phyloP scores from a whole-genome alignment of 1,139 yeast genomes.

The Pichia sp. region DNA sequence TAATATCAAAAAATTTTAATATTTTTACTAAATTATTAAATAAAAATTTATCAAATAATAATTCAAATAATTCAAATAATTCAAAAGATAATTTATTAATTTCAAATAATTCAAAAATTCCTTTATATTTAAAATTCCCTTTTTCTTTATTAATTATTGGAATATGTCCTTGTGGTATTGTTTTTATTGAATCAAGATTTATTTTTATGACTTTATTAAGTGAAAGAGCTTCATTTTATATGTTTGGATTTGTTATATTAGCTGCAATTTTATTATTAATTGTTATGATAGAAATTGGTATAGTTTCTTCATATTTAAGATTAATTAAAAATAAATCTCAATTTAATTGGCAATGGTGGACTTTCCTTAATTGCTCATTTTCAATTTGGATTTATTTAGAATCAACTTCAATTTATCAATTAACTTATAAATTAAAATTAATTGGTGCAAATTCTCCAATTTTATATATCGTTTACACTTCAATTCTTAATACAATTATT shows the following conservation, averaged over 20 bases:
- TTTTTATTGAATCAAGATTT: conserved; percentile 70
- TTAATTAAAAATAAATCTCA: conserved; percentile 53
- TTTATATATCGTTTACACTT: conserved; percentile 67
- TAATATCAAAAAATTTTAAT: conserved; percentile 41
- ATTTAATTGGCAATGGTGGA: conserved; percentile 74
- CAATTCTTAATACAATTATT: conserved; percentile 54
- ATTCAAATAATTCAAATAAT: conserved; percentile 16
- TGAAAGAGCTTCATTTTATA: conserved; percentile 69
- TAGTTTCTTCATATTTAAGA: conserved; percentile 62
- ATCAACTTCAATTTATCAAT: conserved; percentile 63
- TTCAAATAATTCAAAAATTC: conserved; percentile 27
- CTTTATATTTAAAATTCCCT: conserved; percentile 32
- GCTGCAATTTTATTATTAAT: conserved; percentile 55
- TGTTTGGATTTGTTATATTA: conserved; percentile 70
- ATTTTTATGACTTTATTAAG: conserved; percentile 76
- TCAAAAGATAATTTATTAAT: too few relatives aligned
- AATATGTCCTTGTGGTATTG: conserved; percentile 69
- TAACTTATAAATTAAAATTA: conserved; percentile 47
- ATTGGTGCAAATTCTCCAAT: conserved; percentile 65
- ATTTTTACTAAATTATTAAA: conserved; percentile 14
- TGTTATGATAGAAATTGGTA: conserved; percentile 67
- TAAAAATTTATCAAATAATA: conserved; percentile 13
- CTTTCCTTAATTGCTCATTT: conserved; percentile 68
- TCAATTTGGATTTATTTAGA: conserved; percentile 65
- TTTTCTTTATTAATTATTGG: conserved; percentile 46